Evolutionary conservation across 768 basidiomycete species (phyloP), one percentile per base, ranked within the genome.

Genomic region (Mycena leptocephala): DNA sequence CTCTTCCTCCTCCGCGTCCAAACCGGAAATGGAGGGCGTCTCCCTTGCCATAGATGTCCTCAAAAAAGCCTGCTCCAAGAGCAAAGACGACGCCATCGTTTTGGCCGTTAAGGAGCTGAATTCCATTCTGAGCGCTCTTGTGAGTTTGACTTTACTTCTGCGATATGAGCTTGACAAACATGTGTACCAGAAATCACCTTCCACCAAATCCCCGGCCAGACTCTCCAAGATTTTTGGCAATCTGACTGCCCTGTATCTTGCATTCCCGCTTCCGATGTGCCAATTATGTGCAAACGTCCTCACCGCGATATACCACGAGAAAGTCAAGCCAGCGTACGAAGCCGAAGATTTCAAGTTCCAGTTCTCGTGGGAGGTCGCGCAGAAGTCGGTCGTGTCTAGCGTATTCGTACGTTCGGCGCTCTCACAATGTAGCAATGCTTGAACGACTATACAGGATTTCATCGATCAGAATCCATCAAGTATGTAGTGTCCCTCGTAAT

Each of bases 341-440:
- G 39, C 41, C 26, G 30, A 32, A 9, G 59, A 73, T 35, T 33
- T 33, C 24, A n/a, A 26, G 13, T 20, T 37, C 26, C 76, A 55
- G 26, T 43, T 41, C 22, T 16, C 32, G 10, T 79, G 78, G 78
- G 78, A 79, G 68, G 53, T 5, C 24, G 76, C 70, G 9, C 65
- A 63, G 67, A 76, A 77, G 55, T 30, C 67, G 18, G 62, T 79
- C 28, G 55, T 79, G 24, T 59, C 65, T 9, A 70, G 76, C 35
- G 61, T 65, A 8, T 14, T 79, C 20, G 78, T 79, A 37, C 43
- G 72, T 74, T 9, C 33, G 33, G 16, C 28, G 3, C 22, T 28
- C 43, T 32, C 5, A 2, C n/a, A 10, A 7, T 14, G 26, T 7
- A 2, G 2, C 48, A 46, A 63, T 10, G 7, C 41, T 61, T 56